Base-by-base conservation (phyloP, 2,329 filamentous ascomycete species). In the Fusarium pininemorale region DNA sequence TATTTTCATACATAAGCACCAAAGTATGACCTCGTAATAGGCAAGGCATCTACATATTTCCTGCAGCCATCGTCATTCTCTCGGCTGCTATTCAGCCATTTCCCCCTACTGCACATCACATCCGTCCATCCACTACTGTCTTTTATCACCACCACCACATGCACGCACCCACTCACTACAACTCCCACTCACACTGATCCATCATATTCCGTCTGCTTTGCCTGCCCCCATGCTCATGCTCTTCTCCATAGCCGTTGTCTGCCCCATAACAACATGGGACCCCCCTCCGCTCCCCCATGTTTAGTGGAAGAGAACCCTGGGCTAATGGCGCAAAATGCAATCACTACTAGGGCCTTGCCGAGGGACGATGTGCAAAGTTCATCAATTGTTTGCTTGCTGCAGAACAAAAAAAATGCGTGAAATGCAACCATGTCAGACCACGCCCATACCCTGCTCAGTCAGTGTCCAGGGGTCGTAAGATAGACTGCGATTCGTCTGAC, bases 371-470 rank as follows among this genome's bases (percentile, higher is more conserved):
- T 35, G 28, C 24, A 28, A 55, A n/a, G 26, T 50, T 48, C 42
- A 50, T 58, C 55, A 58, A 51, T 58, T 51, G 42, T 51, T 50
- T 37, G 41, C 28, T 30, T 30, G 20, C 44, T 32, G 39, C 24
- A 53, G 22, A 51, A 37, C 45, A 22, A 42, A 63, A 50, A 63
- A 63, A 66, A 72, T 64, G 67, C 45, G 50, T 56, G 39, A 70
- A 66, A 74, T 77, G 70, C 72, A 78, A 77, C 75, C 77, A 75
- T 77, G 77, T 78, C 77, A 75, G 77, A 77, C 70, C 66, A 78
- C 71, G 74, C 55, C 56, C 42, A 50, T 51, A 48, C 42, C 42
- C 42, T 50, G 41, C 24, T 28, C 30, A 32, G 24, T 28, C 20
- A 32, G 41, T 68, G 66, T 45, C 76, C 76, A 56, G 70, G 77